Evolutionary conservation across 495 filamentous ascomycete genomes (phyloP), one percentile per base, ranked within the genome.

Genomic region (Penicillium canariense): DNA sequence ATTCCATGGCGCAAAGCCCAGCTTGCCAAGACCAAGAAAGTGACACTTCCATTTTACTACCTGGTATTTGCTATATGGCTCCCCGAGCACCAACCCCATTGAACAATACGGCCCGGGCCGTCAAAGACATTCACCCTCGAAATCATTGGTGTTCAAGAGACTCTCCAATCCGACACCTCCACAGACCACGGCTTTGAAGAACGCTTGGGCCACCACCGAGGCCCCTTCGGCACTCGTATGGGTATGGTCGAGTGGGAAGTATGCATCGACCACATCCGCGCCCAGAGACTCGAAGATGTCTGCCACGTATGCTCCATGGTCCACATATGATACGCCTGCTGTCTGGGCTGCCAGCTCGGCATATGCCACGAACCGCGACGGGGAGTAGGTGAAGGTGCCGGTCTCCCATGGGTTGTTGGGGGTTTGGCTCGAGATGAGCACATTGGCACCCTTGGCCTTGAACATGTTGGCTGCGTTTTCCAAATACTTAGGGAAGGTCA

Each of bases 391-490:
- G 58, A 75, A 87, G 2, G 53, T 64, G 0, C 81, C 81, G 6
- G 64, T 66, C 59, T 87, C 83, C 81, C 83, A 87, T 14, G 76
- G 63, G 54, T 82, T 87, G 55, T 87, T 81, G 0, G 85, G 85
- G 3, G 85, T 88, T 47, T 81, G 83, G 14, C 71, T 77, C 11
- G 76, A 76, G 36, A 87, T 74, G n/a, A 88, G 69, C 28, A 87
- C 85, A 15, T 74, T 73, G 10, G 84, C 85, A 12, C 85, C 85
- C 60, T 85, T 85, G 44, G 72, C 73, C 23, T 75, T 61, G 59
- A 83, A 78, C 43, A 66, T 58, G 40, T 70, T 68, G 14, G 81
- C 72, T 10, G 84, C 82, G 51, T 78, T 75, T 62, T 79, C 72
- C 45, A 87, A 51, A 66, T 85, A 85, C 18, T 75, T 76, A 1